Conservation (phyloP, 2,329 filamentous ascomycete species). For the Chalaropsis ovoidea region DNA sequence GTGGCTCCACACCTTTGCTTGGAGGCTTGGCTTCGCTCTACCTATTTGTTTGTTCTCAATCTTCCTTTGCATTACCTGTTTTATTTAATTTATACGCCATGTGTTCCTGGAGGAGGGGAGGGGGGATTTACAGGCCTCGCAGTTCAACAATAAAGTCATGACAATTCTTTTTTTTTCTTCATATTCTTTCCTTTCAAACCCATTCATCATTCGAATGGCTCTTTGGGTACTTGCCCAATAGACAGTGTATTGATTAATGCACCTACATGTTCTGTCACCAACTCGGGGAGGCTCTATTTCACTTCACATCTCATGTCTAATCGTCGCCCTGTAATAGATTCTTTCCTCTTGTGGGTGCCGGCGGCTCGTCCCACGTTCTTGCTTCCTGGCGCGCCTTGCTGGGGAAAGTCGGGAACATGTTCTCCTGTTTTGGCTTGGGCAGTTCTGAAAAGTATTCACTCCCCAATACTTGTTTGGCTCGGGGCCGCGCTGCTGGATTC, state of each 20-base stretch:
- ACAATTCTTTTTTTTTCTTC: constrained; percentile 4
- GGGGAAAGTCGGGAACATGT: constrained; percentile 94
- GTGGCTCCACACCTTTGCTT: constrained; percentile 7
- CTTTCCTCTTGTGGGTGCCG: constrained; percentile 70
- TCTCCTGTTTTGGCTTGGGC: constrained; percentile 77
- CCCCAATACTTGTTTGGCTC: constrained; percentile 60
- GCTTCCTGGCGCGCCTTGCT: constrained; percentile 89
- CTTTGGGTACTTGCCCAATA: background rate
- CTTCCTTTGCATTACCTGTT: constrained; percentile 9
- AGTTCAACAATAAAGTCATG: constrained; percentile 11
- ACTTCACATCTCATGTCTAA: background rate
- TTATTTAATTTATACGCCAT: background rate
- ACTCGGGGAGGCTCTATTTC: background rate
- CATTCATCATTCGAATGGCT: background rate
- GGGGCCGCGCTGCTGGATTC: constrained; percentile 61
- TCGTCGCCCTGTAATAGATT: background rate
- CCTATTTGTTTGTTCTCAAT: constrained; percentile 8
- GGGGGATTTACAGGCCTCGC: constrained; percentile 6
- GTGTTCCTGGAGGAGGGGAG: background rate
- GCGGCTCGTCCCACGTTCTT: constrained; percentile 55
- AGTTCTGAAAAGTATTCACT: constrained; percentile 84
- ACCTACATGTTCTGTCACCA: background rate
- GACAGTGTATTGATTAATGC: background rate
- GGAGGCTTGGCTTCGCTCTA: background rate
- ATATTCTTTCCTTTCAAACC: background rate